Evolutionary conservation across 78 protist genomes (phyloP).

Genomic region (Isochrysis galbana): DNA sequence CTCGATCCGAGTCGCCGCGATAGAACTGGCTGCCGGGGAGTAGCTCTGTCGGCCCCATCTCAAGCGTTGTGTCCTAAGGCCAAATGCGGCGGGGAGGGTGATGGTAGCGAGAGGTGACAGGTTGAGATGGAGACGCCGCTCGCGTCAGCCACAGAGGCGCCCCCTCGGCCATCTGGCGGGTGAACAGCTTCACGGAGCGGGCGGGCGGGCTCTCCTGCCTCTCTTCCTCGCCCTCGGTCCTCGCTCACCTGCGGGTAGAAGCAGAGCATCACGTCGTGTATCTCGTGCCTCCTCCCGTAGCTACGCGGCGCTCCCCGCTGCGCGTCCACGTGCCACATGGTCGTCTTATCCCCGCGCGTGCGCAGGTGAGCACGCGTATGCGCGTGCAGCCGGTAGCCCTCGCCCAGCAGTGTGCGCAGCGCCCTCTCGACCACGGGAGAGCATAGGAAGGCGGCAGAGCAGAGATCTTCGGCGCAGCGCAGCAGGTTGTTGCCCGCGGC

Average conservation of each 20-base stretch:
- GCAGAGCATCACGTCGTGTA: not conserved
- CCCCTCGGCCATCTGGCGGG: too few species aligned
- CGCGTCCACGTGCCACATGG: slow-evolving; percentile 32
- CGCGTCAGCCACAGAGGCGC: too few species aligned
- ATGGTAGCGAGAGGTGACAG: too few species aligned
- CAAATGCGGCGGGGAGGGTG: too few species aligned
- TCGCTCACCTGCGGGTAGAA: slow-evolving; percentile 7
- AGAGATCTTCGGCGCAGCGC: not conserved
- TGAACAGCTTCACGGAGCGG: too few species aligned
- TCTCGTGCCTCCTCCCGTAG: not conserved
- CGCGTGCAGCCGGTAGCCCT: not conserved
- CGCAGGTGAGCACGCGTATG: slow-evolving; percentile 7
- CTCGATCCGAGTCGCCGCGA: not conserved
- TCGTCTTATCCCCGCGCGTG: not conserved
- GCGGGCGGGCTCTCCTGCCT: too few species aligned
- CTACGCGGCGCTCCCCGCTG: not conserved
- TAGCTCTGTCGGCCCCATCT: slow-evolving; percentile 8
- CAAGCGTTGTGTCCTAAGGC: not conserved
- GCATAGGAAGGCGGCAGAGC: not conserved
- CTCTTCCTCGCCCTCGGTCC: too few species aligned
- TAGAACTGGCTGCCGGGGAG: slow-evolving; percentile 1
- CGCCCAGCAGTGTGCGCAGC: not conserved
- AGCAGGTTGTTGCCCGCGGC: slow-evolving; percentile 15
- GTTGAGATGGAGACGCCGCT: too few species aligned
- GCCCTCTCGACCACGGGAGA: not conserved